Percentiles rank a stretch among this genome's conserved stretches.
Conservation (phyloP, 352 stramenopile genomes). For the Phytophthora sp. region DNA sequence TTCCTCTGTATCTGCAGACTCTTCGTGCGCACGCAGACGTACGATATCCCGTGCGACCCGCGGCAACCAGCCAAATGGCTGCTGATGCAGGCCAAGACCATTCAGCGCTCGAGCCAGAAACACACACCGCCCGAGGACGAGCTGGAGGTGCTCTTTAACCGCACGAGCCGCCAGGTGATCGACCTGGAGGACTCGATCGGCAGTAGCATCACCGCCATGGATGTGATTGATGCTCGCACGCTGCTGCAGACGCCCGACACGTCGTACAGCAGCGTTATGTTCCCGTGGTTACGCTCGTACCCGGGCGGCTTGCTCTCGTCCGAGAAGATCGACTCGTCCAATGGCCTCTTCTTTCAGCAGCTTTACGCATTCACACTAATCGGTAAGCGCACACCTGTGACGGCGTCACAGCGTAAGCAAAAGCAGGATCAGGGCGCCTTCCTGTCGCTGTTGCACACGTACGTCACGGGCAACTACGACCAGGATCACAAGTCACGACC, state of each 20-base stretch:
- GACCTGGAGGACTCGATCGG: constrained; percentile 75
- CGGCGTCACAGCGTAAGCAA: constrained; percentile 52
- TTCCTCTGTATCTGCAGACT: constrained; percentile 40
- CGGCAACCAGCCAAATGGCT: constrained; percentile 76
- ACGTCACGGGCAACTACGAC: constrained; percentile 74
- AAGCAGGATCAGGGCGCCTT: constrained; percentile 72
- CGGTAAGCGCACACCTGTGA: constrained; percentile 57
- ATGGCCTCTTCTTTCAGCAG: constrained; percentile 87
- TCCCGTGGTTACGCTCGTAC: constrained; percentile 78
- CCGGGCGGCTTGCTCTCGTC: constrained; percentile 53
- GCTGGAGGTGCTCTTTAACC: constrained; percentile 86
- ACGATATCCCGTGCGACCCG: constrained; percentile 84
- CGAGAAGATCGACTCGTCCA: constrained; percentile 66
- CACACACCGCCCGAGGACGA: constrained; percentile 50
- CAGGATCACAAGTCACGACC: constrained; percentile 30
- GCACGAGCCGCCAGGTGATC: constrained; percentile 68
- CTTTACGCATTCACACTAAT: constrained; percentile 84
- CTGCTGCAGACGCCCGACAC: constrained; percentile 71
- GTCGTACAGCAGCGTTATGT: constrained; percentile 72
- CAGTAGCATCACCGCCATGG: constrained; percentile 66
- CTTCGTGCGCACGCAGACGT: constrained; percentile 83
- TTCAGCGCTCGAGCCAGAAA: constrained; percentile 67
- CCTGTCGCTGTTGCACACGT: constrained; percentile 66
- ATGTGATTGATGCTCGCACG: constrained; percentile 79
- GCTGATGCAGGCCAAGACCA: constrained; percentile 77